Percentiles rank a stretch among this genome's conserved stretches.
These are phyloP conservation scores for Exophiala dermatitidis DNA, from an alignment of 2,329 filamentous ascomycete species.

Conservation along the genomic window DNA sequence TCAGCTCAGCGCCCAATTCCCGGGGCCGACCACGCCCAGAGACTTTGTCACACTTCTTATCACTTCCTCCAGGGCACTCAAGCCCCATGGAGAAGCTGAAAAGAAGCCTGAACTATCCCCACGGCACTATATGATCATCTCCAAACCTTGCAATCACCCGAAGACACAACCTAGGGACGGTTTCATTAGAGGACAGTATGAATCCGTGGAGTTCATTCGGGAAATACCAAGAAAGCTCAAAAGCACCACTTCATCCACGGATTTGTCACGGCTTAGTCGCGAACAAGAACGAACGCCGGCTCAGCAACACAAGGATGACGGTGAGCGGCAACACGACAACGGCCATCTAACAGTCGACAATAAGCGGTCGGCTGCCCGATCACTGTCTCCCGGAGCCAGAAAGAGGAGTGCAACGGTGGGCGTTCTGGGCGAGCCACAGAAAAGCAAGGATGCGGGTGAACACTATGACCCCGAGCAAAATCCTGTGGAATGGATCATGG, in stretches of 20 bases:
- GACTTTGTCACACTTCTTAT: conserved; percentile 80
- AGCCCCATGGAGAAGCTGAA: conserved; percentile 27
- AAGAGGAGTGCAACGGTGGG: conserved; percentile 22
- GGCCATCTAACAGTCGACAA: conserved; percentile 14
- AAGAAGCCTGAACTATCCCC: conserved; percentile 33
- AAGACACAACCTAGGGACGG: conserved; percentile 62
- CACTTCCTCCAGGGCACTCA: conserved; percentile 48
- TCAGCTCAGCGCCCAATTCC: conserved; percentile 81
- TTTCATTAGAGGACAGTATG: conserved; percentile 77
- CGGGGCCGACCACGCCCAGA: conserved; percentile 75
- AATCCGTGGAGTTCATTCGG: conserved; percentile 84
- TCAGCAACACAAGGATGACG: neutral
- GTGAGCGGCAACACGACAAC: conserved; percentile 7
- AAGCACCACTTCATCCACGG: conserved; percentile 41
- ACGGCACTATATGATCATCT: conserved; percentile 77
- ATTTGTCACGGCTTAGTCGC: conserved; percentile 32
- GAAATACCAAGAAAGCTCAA: conserved; percentile 60
- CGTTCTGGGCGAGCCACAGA: conserved; percentile 4
- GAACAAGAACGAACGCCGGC: conserved; percentile 25
- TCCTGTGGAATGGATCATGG: conserved; percentile 85
- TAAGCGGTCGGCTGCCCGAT: conserved; percentile 9
- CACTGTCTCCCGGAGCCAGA: conserved; percentile 15
- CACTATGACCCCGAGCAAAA: conserved; percentile 48
- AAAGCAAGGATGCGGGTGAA: conserved; percentile 3
- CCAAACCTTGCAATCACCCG: conserved; percentile 72